phyloP scores from a whole-genome alignment of 2,329 filamentous ascomycete genomes.

The Zymoseptoria ardabiliae region DNA sequence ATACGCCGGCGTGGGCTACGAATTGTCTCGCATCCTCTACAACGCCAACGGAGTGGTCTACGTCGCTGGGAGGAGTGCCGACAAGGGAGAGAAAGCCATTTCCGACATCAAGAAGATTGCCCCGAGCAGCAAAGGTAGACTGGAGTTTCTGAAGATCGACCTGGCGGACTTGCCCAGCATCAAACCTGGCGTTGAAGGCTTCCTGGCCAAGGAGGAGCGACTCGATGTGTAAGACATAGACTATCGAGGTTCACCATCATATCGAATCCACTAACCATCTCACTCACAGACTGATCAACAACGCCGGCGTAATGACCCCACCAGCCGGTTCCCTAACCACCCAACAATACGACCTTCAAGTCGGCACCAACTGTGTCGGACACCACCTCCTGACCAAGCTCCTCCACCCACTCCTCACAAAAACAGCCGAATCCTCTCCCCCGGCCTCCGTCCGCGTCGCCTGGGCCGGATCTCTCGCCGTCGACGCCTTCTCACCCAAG shows the following conservation, averaged over 20 bases:
- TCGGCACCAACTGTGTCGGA: slow-evolving; percentile 31
- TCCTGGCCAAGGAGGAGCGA: slow-evolving; percentile 28
- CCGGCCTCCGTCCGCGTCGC: slow-evolving; percentile 24
- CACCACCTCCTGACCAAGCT: slow-evolving; percentile 28
- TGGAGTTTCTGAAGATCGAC: slow-evolving; percentile 45
- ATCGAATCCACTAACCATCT: no score
- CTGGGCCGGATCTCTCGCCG: slow-evolving; percentile 25
- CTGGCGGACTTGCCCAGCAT: slow-evolving; percentile 30
- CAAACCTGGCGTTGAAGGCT: slow-evolving; percentile 29
- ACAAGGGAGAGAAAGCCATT: slow-evolving; percentile 42
- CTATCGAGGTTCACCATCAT: no score
- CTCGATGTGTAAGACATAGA: slow-evolving; percentile 29
- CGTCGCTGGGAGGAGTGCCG: slow-evolving; percentile 43
- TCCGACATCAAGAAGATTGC: slow-evolving; percentile 33
- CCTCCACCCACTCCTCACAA: slow-evolving; percentile 25
- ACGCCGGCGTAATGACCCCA: slow-evolving; percentile 28
- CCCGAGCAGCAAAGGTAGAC: slow-evolving; percentile 33
- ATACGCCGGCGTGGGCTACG: slow-evolving; percentile 44
- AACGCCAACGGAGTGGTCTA: slow-evolving; percentile 48
- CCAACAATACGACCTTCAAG: slow-evolving; percentile 29
- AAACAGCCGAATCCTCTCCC: slow-evolving; percentile 19
- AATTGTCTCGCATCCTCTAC: slow-evolving; percentile 50
- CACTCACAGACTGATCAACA: slow-evolving; percentile 28
- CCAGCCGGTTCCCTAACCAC: slow-evolving; percentile 28
- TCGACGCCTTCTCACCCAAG: slow-evolving; percentile 14